These are phyloP conservation scores for Aureobasidium uvarum DNA, from an alignment of 2,329 filamentous ascomycete species.

Conservation along the genomic window DNA sequence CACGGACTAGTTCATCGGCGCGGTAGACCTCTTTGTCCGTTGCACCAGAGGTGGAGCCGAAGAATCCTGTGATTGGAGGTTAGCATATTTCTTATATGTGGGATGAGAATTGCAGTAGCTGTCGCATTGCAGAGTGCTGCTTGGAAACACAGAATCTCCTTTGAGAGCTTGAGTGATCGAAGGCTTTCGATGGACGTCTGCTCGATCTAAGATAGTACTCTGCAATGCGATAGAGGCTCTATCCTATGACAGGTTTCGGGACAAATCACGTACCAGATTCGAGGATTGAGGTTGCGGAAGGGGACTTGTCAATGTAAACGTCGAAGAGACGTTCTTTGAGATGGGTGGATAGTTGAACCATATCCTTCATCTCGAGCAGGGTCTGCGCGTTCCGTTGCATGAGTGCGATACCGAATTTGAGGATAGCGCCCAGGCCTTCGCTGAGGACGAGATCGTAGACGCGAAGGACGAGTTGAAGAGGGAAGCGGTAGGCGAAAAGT, in stretches of 20 bases:
- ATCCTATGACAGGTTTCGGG: too few relatives aligned
- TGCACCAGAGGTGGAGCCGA: slow-evolving; percentile 76
- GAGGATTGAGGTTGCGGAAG: slow-evolving; percentile 86
- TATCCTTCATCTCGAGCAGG: slow-evolving; percentile 82
- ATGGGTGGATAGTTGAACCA: slow-evolving; percentile 83
- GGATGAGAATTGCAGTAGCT: not conserved
- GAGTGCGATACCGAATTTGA: slow-evolving; percentile 90
- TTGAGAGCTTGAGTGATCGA: not conserved
- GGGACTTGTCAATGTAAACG: slow-evolving; percentile 92
- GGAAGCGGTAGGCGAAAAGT: slow-evolving; percentile 97
- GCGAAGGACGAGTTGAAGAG: slow-evolving; percentile 88
- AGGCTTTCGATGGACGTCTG: not conserved
- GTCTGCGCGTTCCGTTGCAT: slow-evolving; percentile 90
- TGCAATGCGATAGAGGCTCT: not conserved
- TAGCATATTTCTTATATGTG: not conserved
- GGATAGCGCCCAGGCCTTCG: slow-evolving; percentile 81
- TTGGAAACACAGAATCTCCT: not conserved
- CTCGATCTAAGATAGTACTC: not conserved
- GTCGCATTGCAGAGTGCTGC: not conserved
- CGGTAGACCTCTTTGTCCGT: slow-evolving; percentile 95
- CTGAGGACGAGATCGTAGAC: slow-evolving; percentile 96
- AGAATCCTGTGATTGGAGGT: slow-evolving; percentile 56
- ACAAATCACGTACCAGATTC: slow-evolving; percentile 64
- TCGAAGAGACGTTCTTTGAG: slow-evolving; percentile 94
- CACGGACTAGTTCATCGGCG: slow-evolving; percentile 87